phyloP scores from a whole-genome alignment of 1,284 basidiomycete genomes.

The Termitomyces sp. region DNA sequence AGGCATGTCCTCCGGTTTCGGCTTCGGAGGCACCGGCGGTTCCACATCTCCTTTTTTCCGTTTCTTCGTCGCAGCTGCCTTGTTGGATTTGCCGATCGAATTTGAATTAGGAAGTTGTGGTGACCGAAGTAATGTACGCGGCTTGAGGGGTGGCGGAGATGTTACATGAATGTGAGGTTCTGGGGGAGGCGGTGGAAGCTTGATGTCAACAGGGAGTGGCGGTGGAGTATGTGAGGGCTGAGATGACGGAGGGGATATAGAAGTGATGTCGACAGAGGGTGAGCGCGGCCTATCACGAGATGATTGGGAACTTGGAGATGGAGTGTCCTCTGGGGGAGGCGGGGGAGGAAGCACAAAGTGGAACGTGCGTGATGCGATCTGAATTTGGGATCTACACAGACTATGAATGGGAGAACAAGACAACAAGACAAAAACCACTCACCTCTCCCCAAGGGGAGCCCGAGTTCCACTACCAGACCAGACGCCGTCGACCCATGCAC shows the following conservation, averaged over 20 bases:
- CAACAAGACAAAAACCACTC: slow-evolving; percentile 7
- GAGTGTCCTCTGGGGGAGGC: slow-evolving; percentile 66
- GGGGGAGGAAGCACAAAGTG: slow-evolving; percentile 89
- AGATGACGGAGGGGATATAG: slow-evolving; percentile 77
- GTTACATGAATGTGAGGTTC: slow-evolving; percentile 27
- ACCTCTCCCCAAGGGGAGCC: slow-evolving; percentile 81
- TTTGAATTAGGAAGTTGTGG: slow-evolving; percentile 56
- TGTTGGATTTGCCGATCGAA: slow-evolving; percentile 46
- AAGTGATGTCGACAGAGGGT: slow-evolving; percentile 75
- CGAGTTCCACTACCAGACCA: slow-evolving; percentile 88
- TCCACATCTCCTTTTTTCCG: slow-evolving; percentile 59
- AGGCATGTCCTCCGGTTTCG: slow-evolving; percentile 70
- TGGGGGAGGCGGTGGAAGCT: slow-evolving; percentile 33
- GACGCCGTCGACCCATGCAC: slow-evolving; percentile 95
- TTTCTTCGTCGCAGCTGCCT: slow-evolving; percentile 50
- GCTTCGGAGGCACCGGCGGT: slow-evolving; percentile 38
- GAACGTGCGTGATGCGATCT: slow-evolving; percentile 97
- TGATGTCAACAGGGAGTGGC: slow-evolving; percentile 40
- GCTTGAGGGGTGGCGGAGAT: slow-evolving; percentile 10
- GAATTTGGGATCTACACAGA: slow-evolving; percentile 83
- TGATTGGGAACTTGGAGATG: slow-evolving; percentile 69
- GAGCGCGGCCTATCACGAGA: slow-evolving; percentile 54
- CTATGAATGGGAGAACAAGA: slow-evolving; percentile 12
- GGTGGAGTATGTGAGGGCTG: slow-evolving; percentile 71
- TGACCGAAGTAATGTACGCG: slow-evolving; percentile 12